Evolutionary conservation across 2,329 filamentous ascomycete genomes (phyloP).

Genomic region (Nemania sp.): DNA sequence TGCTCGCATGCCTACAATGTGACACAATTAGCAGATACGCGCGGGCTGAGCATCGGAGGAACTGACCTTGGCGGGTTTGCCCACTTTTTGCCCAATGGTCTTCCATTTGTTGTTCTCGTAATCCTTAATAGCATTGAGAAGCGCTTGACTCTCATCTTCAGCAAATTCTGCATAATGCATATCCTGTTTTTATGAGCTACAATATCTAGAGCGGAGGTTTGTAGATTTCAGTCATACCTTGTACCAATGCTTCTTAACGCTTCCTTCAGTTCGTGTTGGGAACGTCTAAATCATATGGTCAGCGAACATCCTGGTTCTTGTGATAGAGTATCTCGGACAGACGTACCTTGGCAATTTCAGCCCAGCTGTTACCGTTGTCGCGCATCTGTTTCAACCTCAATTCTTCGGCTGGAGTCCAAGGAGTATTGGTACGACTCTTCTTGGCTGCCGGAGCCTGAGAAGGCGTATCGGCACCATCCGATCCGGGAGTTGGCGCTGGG

Average conservation of each 20-base stretch:
- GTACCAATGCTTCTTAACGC: conserved; percentile 99
- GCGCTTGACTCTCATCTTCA: conserved; percentile 83
- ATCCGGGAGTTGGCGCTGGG: conserved; percentile 34
- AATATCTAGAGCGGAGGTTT: background rate
- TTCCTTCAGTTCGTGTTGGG: conserved; percentile 89
- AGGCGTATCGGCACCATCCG: conserved; percentile 42
- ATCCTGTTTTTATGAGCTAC: conserved; percentile 59
- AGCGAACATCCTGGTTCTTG: background rate
- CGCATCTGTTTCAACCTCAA: conserved; percentile 91
- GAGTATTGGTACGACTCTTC: conserved; percentile 97
- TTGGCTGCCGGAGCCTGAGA: conserved; percentile 65
- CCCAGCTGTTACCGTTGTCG: conserved; percentile 92
- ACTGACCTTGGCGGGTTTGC: conserved; percentile 90
- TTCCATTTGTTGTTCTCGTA: conserved; percentile 99
- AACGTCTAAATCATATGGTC: conserved; percentile 67
- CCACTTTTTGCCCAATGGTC: conserved; percentile 91
- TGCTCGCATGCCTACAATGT: conserved; percentile 74
- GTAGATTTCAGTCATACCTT: conserved; percentile 63
- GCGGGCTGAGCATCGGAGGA: conserved; percentile 1
- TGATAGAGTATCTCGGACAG: background rate
- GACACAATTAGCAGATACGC: conserved; percentile 21
- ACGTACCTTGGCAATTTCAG: conserved; percentile 90
- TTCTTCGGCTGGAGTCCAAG: conserved; percentile 95
- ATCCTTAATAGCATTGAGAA: conserved; percentile 95
- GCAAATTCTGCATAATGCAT: conserved; percentile 99